Conservation (phyloP, 1,139 yeast genomes). For the Kluyveromyces sp. region DNA sequence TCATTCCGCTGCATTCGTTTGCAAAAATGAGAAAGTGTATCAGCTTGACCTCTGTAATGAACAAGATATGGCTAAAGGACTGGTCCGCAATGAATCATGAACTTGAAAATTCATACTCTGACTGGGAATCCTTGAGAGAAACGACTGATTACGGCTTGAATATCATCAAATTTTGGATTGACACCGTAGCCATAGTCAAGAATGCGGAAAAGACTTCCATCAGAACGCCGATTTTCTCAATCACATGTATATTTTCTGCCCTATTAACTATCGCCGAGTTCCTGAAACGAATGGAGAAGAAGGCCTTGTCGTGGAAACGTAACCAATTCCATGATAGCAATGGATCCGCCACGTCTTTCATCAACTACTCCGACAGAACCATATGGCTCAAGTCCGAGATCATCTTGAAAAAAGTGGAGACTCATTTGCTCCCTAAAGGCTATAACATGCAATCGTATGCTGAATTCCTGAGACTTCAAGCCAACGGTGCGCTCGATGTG, state of each 20-base stretch:
- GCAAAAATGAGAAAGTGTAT: slow-evolving; percentile 59
- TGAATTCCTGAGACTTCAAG: slow-evolving; percentile 49
- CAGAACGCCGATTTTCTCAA: slow-evolving; percentile 67
- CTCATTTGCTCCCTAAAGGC: slow-evolving; percentile 41
- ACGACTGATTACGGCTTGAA: slow-evolving; percentile 52
- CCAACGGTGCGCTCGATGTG: slow-evolving; percentile 49
- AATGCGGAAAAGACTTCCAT: slow-evolving; percentile 59
- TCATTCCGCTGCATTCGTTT: slow-evolving; percentile 55
- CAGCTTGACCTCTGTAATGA: slow-evolving; percentile 50
- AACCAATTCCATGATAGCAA: slow-evolving; percentile 21
- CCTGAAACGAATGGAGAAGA: slow-evolving; percentile 45
- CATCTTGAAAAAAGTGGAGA: slow-evolving; percentile 50
- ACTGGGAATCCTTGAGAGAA: slow-evolving; percentile 44
- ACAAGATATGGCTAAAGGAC: slow-evolving; percentile 52
- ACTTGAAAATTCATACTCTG: slow-evolving; percentile 37
- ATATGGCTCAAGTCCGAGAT: slow-evolving; percentile 35
- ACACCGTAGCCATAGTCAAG: slow-evolving; percentile 52
- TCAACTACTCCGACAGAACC: slow-evolving; percentile 34
- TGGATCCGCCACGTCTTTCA: slow-evolving; percentile 19
- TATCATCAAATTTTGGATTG: slow-evolving; percentile 61
- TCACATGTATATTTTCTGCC: slow-evolving; percentile 59
- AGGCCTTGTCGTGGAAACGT: slow-evolving; percentile 34
- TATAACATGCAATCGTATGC: slow-evolving; percentile 43
- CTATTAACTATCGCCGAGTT: slow-evolving; percentile 56
- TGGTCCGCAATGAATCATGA: slow-evolving; percentile 58